A percentile compares a stretch with the other conserved stretches of the same genome.
These are phyloP conservation scores for Pyricularia pennisetigena DNA, from an alignment of 2,329 filamentous ascomycete genomes.

Conservation along the genomic window DNA sequence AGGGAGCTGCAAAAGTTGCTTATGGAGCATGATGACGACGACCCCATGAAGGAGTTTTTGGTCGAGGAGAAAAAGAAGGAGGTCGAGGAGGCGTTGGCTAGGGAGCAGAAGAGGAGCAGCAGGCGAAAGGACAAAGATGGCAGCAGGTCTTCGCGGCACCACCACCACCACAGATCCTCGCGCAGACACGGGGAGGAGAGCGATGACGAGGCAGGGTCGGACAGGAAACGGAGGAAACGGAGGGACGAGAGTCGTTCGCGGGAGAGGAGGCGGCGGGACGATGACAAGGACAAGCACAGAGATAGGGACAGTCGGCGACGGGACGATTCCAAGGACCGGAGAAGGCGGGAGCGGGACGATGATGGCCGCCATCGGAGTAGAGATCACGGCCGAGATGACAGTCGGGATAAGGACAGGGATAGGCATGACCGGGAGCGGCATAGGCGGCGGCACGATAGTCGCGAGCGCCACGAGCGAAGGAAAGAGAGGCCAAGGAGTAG, in stretches of 20 bases:
- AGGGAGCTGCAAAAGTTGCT: conserved; percentile 66
- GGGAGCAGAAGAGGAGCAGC: conserved; percentile 35
- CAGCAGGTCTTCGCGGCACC: conserved; percentile 16
- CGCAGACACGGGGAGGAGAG: conserved; percentile 27
- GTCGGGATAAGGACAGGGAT: conserved; percentile 14
- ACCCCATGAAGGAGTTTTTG: conserved; percentile 91
- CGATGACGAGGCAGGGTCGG: conserved; percentile 14
- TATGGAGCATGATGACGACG: conserved; percentile 80
- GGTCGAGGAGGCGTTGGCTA: conserved; percentile 59
- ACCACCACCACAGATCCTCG: conserved; percentile 33
- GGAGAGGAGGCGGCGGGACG: conserved; percentile 26
- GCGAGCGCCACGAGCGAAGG: background rate
- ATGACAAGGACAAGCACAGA: conserved; percentile 9
- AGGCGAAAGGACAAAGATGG: conserved; percentile 21
- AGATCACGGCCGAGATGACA: conserved; percentile 14
- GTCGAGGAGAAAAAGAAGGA: conserved; percentile 89
- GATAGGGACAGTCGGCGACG: conserved; percentile 9
- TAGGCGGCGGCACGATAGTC: background rate
- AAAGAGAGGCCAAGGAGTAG: background rate
- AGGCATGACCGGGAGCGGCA: conserved; percentile 12
- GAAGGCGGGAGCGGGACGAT: conserved; percentile 14
- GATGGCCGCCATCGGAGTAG: conserved; percentile 6
- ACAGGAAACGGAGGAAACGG: conserved; percentile 10
- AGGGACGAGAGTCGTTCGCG: conserved; percentile 17
- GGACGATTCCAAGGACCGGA: conserved; percentile 3